Base-by-base conservation (phyloP, 495 filamentous ascomycete species). In the Xylaria cubensis region DNA sequence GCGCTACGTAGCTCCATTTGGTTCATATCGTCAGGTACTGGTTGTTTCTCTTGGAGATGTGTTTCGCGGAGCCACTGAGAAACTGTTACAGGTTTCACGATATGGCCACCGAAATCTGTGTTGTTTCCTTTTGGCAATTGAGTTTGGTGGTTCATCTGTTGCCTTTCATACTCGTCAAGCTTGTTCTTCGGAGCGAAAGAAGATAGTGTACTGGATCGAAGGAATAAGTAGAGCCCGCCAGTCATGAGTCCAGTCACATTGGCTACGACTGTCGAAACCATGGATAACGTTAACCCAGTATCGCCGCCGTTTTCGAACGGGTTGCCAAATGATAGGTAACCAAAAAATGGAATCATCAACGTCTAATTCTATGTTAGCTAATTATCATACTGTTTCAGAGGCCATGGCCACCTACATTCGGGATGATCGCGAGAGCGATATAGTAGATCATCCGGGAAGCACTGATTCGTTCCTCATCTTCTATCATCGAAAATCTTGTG, bases 391-490 rank as follows among this genome's bases (percentile, higher is more conserved):
- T 0, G 19, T 34, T 17, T 70, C 9, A 36, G 2, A 58, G 17
- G 12, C 9, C 46, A 58, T 61, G 24, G 15, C 26, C 19, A 74
- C 83, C 48, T 74, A 86, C 84, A 63, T 80, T 83, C 2, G 83
- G 83, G 53, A 86, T 76, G 58, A 81, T 73, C 3, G 79, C 82
- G 8, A 85, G 76, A 3, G 74, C 75, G 66, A 79, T 72, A 64
- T 84, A 86, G 39, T 86, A 86, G 19, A 86, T 82, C 83, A 84
- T 86, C 42, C 81, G 77, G 8, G 84, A 86, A 13, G 84, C 84
- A 32, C 77, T 74, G 34, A 81, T 78, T 48, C 84, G 70, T 69
- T 83, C 82, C 3, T 77, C 78, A 8, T 80, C 77, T 15, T 84
- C 84, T 17, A 85, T 79, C 65, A 80, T 80, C 67, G 80, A 79